phyloP scores from a whole-genome alignment of 139 green algal genomes.

The Trebouxia sp. region DNA sequence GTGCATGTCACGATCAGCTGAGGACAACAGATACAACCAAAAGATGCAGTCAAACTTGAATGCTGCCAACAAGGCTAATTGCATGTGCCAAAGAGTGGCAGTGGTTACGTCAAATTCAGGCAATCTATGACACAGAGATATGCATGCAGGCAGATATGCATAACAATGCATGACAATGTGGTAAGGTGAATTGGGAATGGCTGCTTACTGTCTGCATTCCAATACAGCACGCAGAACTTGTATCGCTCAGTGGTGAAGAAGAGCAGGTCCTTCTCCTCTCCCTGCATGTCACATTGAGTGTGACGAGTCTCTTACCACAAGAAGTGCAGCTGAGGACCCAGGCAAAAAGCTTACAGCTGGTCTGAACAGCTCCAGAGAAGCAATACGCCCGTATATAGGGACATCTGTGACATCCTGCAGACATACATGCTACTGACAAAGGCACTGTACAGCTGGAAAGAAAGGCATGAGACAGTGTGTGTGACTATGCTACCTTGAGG shows the following conservation, averaged over 20 bases:
- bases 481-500: conserved; percentile 66
- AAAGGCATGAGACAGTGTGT: not conserved
- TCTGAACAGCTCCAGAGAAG: conserved; percentile 83
- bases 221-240: conserved; percentile 91
- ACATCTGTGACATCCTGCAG: conserved; percentile 84
- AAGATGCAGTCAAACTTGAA: no score
- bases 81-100: no score
- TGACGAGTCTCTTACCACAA: no score
- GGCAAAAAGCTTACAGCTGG: conserved; percentile 50
- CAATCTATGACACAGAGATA: no score
- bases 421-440: not conserved
- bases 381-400: conserved; percentile 91
- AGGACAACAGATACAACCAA: no score
- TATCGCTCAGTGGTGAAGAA: conserved; percentile 93
- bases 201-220: conserved; percentile 59
- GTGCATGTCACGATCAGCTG: no score
- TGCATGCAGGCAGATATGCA: no score
- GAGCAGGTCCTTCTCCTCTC: conserved; percentile 75
- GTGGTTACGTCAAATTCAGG: no score
- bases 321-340: not conserved
- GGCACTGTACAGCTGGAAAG: not conserved
- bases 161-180: no score
- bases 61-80: no score
- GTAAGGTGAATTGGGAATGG: no score
- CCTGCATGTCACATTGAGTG: conserved; percentile 40